phyloP scores from a whole-genome alignment of 164 flowering plant species.

The Vitis riparia region DNA sequence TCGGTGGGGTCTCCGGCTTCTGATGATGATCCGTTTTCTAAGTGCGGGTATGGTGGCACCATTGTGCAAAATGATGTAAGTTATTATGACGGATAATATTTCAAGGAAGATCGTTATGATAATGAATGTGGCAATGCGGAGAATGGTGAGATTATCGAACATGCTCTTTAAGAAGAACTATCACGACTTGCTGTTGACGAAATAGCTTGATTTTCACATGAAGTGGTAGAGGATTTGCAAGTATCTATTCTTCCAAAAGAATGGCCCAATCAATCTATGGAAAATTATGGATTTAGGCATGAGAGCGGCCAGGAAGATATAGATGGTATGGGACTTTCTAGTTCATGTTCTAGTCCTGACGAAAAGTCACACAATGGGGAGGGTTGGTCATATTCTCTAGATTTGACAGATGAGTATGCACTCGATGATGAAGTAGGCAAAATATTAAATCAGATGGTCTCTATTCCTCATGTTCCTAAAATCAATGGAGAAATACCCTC shows the following conservation, averaged over 20 bases:
- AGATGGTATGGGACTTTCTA: conserved; percentile 48
- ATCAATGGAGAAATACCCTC: conserved; percentile 84
- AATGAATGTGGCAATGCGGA: conserved; percentile 34
- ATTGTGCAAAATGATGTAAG: conserved; percentile 30
- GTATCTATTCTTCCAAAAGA: conserved; percentile 46
- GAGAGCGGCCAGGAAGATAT: conserved; percentile 42
- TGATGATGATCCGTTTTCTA: conserved; percentile 48
- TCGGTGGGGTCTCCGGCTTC: conserved; percentile 77
- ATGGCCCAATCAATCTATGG: conserved; percentile 48
- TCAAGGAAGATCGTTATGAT: conserved; percentile 32
- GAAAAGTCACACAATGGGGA: conserved; percentile 45
- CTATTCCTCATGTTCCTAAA: conserved; percentile 77
- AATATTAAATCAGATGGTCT: conserved; percentile 73
- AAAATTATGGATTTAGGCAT: conserved; percentile 37
- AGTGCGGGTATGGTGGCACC: conserved; percentile 44
- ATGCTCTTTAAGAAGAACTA: conserved; percentile 72
- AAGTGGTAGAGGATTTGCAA: conserved; percentile 42
- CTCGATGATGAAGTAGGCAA: conserved; percentile 80
- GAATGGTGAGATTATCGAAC: conserved; percentile 65
- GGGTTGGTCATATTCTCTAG: conserved; percentile 48
- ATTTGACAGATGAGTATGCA: conserved; percentile 55
- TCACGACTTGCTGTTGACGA: conserved; percentile 67
- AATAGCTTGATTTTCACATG: conserved; percentile 40
- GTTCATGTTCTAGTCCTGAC: conserved; percentile 69
- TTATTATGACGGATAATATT: conserved; percentile 40